Base-by-base conservation (phyloP, 179 eudicot genomes). In the Gypsophila paniculata region DNA sequence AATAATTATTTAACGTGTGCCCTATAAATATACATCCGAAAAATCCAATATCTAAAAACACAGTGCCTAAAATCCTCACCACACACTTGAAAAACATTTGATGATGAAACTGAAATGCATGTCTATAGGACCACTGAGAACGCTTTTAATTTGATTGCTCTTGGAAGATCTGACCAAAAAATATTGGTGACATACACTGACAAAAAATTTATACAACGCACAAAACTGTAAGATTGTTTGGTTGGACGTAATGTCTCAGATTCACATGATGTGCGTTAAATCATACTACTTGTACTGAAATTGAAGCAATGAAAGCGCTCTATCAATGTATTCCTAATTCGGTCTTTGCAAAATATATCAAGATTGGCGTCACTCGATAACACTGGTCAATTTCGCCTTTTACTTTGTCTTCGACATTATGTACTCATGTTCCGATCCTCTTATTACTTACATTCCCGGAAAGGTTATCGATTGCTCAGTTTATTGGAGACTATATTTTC, bases 51-150 rank as follows among this genome's bases (percentile, higher is more conserved):
- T n/a, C n/a, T n/a, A n/a, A n/a, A n/a, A n/a, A n/a, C n/a, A n/a
- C n/a, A n/a, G 34, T 29, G 34, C 34, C 1, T 29, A 4, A 29
- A 29, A 29, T 3, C 4, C 54, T 12, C 12, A 51, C 18, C 14
- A 7, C 4, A 12, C 19, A 19, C 26, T n/a, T 1, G 23, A 6
- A 19, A 25, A 65, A 54, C 62, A 73, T 53, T 64, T 53, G 38
- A 55, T 22, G 25, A 11, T 55, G 21, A 55, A 55, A 55, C 60
- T 21, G 19, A 8, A 19, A 55, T 19, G 60, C 26, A 5, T 14
- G 8, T 18, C 23, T 17, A 38, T 32, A 36, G 76, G 71, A 73
- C 76, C 76, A 73, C 76, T 73, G 39, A 8, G 32, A 73, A 53
- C n/a, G 54, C 53, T 5, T 5, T 39, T 39, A 39, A 8, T 73